Evolutionary conservation across 768 basidiomycete species (phyloP).

Genomic region (Dentipellis fragilis): DNA sequence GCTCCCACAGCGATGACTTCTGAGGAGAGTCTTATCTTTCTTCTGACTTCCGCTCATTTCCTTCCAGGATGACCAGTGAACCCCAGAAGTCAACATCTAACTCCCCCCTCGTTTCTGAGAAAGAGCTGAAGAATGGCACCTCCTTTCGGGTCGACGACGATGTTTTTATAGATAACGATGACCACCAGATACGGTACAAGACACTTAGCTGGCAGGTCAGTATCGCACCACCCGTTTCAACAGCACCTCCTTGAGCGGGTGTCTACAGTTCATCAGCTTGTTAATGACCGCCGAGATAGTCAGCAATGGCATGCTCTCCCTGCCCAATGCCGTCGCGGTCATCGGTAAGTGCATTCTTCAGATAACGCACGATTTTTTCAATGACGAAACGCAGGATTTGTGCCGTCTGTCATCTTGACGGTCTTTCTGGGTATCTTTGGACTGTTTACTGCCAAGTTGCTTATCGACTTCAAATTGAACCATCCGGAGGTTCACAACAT

Average conservation of each 20-base stretch:
- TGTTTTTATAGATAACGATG: conserved; percentile 35
- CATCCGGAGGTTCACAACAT: conserved; percentile 46
- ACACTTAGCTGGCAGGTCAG: conserved; percentile 42
- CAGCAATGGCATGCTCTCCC: conserved; percentile 44
- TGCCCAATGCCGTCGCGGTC: conserved; percentile 40
- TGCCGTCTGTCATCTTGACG: conserved; percentile 42
- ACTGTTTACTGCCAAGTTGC: conserved; percentile 39
- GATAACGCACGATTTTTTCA: neutral
- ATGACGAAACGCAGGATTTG: conserved; percentile 28
- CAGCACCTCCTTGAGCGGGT: too few relatives aligned
- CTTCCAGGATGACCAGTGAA: too few relatives aligned
- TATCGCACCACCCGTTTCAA: neutral
- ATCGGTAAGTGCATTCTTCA: conserved; percentile 27
- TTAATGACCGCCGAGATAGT: conserved; percentile 52
- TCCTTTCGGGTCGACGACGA: conserved; percentile 15
- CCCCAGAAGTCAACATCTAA: too few relatives aligned
- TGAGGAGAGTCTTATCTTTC: too few relatives aligned
- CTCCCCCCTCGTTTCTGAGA: too few relatives aligned
- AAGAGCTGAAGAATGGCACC: neutral
- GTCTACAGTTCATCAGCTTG: conserved; percentile 32
- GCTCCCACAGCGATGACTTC: too few relatives aligned
- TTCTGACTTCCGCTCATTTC: too few relatives aligned
- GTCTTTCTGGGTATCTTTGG: conserved; percentile 42
- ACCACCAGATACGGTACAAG: conserved; percentile 41
- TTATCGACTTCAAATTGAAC: conserved; percentile 48